Evolutionary conservation across 169 alveolate species (phyloP).

Genomic region (Plasmodium reichenowi): DNA sequence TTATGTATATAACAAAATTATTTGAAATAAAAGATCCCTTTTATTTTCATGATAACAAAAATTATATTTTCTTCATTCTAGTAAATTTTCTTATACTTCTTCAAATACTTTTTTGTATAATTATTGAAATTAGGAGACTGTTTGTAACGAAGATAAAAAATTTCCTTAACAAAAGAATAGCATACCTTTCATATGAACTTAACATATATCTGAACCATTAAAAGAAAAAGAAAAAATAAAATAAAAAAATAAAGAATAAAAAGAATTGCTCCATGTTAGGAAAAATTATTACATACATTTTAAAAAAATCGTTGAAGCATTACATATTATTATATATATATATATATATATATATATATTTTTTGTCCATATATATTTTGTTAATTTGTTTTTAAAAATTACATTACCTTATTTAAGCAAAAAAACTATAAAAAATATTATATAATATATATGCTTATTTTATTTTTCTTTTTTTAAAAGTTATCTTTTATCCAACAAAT

Average conservation of each 20-base stretch:
- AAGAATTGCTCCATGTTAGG: too few relatives aligned
- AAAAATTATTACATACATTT: too few relatives aligned
- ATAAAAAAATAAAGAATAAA: neutral
- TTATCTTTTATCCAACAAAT: too few relatives aligned
- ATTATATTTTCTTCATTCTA: slow-evolving; percentile 28
- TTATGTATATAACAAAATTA: slow-evolving; percentile 22
- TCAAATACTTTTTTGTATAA: slow-evolving; percentile 48
- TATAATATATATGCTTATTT: too few relatives aligned
- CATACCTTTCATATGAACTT: slow-evolving; percentile 25
- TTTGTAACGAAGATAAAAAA: slow-evolving; percentile 32
- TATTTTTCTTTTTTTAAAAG: too few relatives aligned
- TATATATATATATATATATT: too few relatives aligned
- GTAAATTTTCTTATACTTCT: slow-evolving; percentile 22
- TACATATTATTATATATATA: too few relatives aligned
- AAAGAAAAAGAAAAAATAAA: neutral
- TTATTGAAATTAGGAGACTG: slow-evolving; percentile 28
- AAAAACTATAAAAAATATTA: too few relatives aligned
- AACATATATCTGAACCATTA: neutral
- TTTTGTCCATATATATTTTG: too few relatives aligned
- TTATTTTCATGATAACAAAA: slow-evolving; percentile 17
- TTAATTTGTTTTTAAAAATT: too few relatives aligned
- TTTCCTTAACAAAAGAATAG: slow-evolving; percentile 36
- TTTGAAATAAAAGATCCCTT: slow-evolving; percentile 51
- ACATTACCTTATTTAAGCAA: too few relatives aligned
- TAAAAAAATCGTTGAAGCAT: too few relatives aligned